Evolutionary conservation across 495 filamentous ascomycete species (phyloP).

Genomic region (Daldinia childiae): DNA sequence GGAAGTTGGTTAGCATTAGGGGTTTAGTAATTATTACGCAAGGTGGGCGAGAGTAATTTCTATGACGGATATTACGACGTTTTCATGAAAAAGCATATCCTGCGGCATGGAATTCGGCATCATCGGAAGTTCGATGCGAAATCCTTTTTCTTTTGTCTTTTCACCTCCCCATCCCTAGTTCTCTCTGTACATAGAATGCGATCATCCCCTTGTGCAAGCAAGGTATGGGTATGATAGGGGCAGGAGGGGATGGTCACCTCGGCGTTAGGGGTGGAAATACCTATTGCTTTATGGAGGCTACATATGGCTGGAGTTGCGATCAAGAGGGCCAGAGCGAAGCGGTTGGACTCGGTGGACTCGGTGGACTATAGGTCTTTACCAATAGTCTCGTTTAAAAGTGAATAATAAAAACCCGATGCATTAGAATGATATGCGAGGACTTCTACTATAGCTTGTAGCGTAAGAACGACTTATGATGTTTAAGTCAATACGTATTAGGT

Average conservation of each 20-base stretch:
- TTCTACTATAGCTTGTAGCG: not conserved
- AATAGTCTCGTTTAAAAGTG: constrained; percentile 9
- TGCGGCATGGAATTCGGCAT: not conserved
- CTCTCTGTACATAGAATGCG: constrained; percentile 36
- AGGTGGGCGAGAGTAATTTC: not conserved
- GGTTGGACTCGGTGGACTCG: not conserved
- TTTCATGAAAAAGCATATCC: not conserved
- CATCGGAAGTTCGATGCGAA: not conserved
- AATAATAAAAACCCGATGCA: constrained; percentile 7
- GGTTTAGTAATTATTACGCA: not conserved
- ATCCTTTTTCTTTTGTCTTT: not conserved
- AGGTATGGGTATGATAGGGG: constrained; percentile 4
- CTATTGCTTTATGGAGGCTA: constrained; percentile 27
- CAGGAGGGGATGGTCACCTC: constrained; percentile 1
- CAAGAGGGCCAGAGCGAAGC: not conserved
- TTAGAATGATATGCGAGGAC: not conserved
- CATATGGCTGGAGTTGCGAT: constrained; percentile 11
- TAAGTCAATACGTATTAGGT: not conserved
- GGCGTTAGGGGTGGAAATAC: constrained; percentile 39
- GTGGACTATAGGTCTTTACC: constrained; percentile 1
- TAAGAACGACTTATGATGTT: not conserved
- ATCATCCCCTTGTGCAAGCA: constrained; percentile 1
- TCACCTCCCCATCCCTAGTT: constrained; percentile 5
- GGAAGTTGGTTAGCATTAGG: constrained; percentile 2
- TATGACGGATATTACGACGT: not conserved